Conservation (phyloP, 805 yeast species). For the Candida ipomoeae region DNA sequence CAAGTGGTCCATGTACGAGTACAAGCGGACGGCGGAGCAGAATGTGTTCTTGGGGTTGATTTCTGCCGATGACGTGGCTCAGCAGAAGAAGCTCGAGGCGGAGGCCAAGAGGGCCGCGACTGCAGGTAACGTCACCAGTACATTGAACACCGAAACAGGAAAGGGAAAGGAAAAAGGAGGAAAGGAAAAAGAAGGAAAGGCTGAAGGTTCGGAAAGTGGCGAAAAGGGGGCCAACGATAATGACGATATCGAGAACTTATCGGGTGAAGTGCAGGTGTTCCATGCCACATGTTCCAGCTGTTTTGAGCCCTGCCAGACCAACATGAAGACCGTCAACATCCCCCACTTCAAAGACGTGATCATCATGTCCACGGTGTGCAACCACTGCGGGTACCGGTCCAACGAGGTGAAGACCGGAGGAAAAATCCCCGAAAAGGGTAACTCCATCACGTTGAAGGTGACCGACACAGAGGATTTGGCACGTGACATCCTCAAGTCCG, state of each 20-base stretch:
- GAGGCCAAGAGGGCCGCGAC: slow-evolving; percentile 41
- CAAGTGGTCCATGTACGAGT: slow-evolving; percentile 84
- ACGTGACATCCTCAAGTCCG: slow-evolving; percentile 91
- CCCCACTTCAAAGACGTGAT: slow-evolving; percentile 98
- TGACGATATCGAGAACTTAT: slow-evolving; percentile 78
- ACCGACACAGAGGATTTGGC: slow-evolving; percentile 91
- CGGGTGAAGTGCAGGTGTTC: slow-evolving; percentile 90
- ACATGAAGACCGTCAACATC: slow-evolving; percentile 93
- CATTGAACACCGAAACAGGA: slow-evolving; percentile 15
- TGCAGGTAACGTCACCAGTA: slow-evolving; percentile 28
- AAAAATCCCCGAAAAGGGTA: slow-evolving; percentile 83
- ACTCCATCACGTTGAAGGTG: slow-evolving; percentile 63
- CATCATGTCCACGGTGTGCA: slow-evolving; percentile 92
- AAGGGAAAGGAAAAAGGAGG: no score
- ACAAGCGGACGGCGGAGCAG: slow-evolving; percentile 82
- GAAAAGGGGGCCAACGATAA: slow-evolving; percentile 42
- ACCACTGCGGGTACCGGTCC: slow-evolving; percentile 88
- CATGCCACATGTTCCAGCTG: slow-evolving; percentile 92
- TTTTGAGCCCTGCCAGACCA: slow-evolving; percentile 76
- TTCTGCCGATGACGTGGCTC: slow-evolving; percentile 60
- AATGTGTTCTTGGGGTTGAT: slow-evolving; percentile 79
- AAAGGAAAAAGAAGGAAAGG: no score
- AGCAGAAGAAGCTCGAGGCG: slow-evolving; percentile 44
- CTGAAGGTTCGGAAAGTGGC: not conserved
- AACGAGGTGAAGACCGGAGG: slow-evolving; percentile 99